phyloP scores from a whole-genome alignment of 768 basidiomycete species.

The Amanita fuliginea region DNA sequence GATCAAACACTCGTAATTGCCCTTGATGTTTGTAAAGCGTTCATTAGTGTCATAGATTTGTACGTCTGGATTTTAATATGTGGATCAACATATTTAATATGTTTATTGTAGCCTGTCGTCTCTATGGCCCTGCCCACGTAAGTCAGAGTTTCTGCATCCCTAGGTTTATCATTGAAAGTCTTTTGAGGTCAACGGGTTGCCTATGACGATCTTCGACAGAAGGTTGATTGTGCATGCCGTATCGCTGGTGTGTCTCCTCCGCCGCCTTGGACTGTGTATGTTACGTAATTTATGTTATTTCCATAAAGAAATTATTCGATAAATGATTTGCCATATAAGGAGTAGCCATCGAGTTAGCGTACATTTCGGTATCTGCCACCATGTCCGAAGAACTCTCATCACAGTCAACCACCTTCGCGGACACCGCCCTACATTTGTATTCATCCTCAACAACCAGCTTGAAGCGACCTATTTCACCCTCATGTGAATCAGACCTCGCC shows the following conservation, averaged over 20 bases:
- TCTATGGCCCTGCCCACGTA: conserved; percentile 58
- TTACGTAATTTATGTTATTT: too few species aligned
- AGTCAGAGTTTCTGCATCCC: conserved; percentile 9
- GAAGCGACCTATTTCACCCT: conserved; percentile 55
- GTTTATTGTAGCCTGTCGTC: conserved; percentile 28
- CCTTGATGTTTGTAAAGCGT: conserved; percentile 48
- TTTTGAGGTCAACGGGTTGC: conserved; percentile 38
- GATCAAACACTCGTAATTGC: conserved; percentile 49
- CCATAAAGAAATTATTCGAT: not conserved
- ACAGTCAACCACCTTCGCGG: not conserved
- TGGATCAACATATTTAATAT: conserved; percentile 9
- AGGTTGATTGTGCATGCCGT: conserved; percentile 34
- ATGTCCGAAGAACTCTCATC: conserved; percentile 6
- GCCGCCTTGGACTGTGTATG: conserved; percentile 13
- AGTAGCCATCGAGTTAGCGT: not conserved
- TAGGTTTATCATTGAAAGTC: not conserved
- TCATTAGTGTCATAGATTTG: conserved; percentile 55
- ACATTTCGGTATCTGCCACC: not conserved
- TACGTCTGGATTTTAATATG: conserved; percentile 12
- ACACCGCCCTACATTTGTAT: not conserved
- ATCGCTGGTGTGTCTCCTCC: conserved; percentile 36
- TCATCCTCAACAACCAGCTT: conserved; percentile 12
- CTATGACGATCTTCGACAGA: conserved; percentile 34
- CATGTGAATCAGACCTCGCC: conserved; percentile 36
- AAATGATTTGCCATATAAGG: conserved; percentile 6